A percentile compares a stretch with the other conserved stretches of the same genome.
Conservation (phyloP, 163 green algal species). For the Picocystis sp. region DNA sequence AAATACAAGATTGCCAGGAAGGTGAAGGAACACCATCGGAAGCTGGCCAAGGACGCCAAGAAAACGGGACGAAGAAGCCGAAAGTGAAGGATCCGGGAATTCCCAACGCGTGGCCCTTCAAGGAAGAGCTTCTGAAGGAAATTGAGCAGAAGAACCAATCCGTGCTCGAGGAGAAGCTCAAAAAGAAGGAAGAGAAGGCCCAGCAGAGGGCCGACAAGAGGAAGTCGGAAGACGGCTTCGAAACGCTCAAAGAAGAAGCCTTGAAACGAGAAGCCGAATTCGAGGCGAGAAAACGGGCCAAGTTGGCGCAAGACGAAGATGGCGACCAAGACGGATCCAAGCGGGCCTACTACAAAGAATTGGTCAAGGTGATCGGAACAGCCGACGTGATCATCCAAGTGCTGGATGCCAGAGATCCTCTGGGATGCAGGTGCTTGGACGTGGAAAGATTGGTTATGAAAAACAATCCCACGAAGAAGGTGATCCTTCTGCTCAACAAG, state of each 20-base stretch:
- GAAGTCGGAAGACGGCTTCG: neutral
- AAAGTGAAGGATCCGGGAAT: slow-evolving; percentile 79
- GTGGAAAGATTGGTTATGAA: slow-evolving; percentile 76
- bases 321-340: slow-evolving; percentile 40
- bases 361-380: slow-evolving; percentile 75
- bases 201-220: slow-evolving; percentile 2
- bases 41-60: slow-evolving; percentile 67
- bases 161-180: slow-evolving; percentile 21
- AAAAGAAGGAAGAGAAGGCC: slow-evolving; percentile 47
- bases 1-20: slow-evolving; percentile 11
- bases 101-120: slow-evolving; percentile 84
- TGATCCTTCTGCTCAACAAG: slow-evolving; percentile 97
- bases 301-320: neutral
- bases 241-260: too few species aligned
- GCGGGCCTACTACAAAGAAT: slow-evolving; percentile 89
- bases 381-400: slow-evolving; percentile 89
- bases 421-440: slow-evolving; percentile 71
- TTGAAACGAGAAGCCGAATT: slow-evolving; percentile 6
- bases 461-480: slow-evolving; percentile 60
- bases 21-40: slow-evolving; percentile 66
- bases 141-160: slow-evolving; percentile 51
- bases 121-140: slow-evolving; percentile 82
- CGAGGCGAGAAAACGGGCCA: slow-evolving; percentile 3
- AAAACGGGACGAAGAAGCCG: slow-evolving; percentile 41
- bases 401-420: slow-evolving; percentile 87